Base-by-base conservation (phyloP, 495 filamentous ascomycete species). In the Penicillium macrosclerotiorum region DNA sequence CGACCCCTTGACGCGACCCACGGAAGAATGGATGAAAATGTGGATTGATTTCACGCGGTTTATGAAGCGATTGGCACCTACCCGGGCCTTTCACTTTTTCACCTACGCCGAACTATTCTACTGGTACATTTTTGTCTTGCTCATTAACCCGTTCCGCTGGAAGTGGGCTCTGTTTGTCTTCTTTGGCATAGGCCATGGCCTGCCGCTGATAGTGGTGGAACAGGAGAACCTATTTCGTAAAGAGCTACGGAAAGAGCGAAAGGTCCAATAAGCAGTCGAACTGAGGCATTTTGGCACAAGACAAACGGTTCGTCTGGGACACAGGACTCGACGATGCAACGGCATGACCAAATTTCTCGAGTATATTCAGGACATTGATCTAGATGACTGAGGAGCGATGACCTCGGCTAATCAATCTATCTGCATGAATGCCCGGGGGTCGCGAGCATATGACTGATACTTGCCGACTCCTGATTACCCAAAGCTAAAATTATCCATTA, bases 11-110 rank as follows among this genome's bases (percentile, higher is more conserved):
- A 83, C 88, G 0, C 72, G 83, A 14, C 89, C 89, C 1, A 79
- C 73, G 1, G 73, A 81, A 25, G 78, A 75, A 17, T 81, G 83
- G 75, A 95, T 93, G 88, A 82, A 85, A 67, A 71, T 78, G 5
- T 95, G 89, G 89, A 89, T 95, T 54, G 83, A 88, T 55, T 85
- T 92, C 74, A 95, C 89, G 6, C 74, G 79, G n/a, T 59, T 79
- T 25, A 66, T 93, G 55, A 95, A 95, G 66, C 53, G 54, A 4
- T 66, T 75, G 16, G 78, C 84, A 0, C 88, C 89, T 0, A 84
- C 82, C 0, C 78, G 76, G 2, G 84, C 86, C 0, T 90, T 91
- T 57, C 86, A 91, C 54, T 91, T 95, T 71, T 92, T 93, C 62
- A 93, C 89, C 0, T 93, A 95, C 54, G 73, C 82, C 1, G 88